These are phyloP conservation scores for Acorus calamus DNA, from an alignment of 106 monocot species.

Conservation along the genomic window DNA sequence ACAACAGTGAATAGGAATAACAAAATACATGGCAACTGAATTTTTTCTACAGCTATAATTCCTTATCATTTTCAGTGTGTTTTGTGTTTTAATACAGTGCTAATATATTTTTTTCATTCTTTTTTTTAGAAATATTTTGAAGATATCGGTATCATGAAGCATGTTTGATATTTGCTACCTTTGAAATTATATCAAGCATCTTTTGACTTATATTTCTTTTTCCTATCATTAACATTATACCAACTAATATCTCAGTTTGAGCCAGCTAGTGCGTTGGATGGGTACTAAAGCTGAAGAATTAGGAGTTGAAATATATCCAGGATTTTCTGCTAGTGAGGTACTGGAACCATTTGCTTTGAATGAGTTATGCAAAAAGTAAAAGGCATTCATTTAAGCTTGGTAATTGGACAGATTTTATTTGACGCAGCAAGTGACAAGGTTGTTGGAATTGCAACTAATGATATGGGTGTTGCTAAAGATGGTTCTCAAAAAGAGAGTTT, in stretches of 20 bases:
- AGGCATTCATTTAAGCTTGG: slow-evolving; percentile 17
- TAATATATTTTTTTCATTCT: too few species aligned
- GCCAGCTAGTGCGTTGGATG: slow-evolving; percentile 93
- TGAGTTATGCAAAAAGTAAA: background rate
- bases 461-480: slow-evolving; percentile 96
- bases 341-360: slow-evolving; percentile 1
- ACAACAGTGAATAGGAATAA: too few species aligned
- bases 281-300: slow-evolving; percentile 85
- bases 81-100: too few species aligned
- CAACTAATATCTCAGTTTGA: slow-evolving; percentile 38
- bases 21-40: too few species aligned
- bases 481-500: slow-evolving; percentile 89
- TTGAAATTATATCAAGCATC: too few species aligned
- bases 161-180: too few species aligned
- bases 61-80: too few species aligned
- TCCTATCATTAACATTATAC: background rate
- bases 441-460: slow-evolving; percentile 84
- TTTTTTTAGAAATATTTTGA: too few species aligned
- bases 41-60: too few species aligned
- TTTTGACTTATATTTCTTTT: background rate
- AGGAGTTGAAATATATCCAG: slow-evolving; percentile 98
- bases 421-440: slow-evolving; percentile 63
- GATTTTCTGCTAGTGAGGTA: slow-evolving; percentile 99
- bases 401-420: slow-evolving; percentile 75
- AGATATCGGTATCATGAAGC: too few species aligned